These are phyloP conservation scores for Trametes villosa DNA, from an alignment of 768 basidiomycete species.

Conservation along the genomic window DNA sequence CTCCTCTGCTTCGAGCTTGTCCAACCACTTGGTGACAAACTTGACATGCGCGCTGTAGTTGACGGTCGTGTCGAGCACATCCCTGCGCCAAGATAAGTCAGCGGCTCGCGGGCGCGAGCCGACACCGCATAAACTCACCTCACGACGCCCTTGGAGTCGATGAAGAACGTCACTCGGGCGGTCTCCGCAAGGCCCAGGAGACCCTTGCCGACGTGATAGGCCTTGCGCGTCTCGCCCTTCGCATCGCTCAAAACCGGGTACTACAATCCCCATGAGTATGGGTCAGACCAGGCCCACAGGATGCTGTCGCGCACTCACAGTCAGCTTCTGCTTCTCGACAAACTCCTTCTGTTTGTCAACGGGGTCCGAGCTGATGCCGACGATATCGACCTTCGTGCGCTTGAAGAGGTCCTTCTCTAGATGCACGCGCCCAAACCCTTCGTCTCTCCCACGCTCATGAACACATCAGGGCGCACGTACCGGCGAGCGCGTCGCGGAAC, in stretches of 20 bases:
- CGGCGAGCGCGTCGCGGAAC: constrained; percentile 77
- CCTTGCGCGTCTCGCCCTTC: constrained; percentile 61
- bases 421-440: background rate
- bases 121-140: constrained; percentile 45
- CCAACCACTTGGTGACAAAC: constrained; percentile 73
- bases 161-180: constrained; percentile 74
- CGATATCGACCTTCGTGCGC: constrained; percentile 61
- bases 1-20: constrained; percentile 51
- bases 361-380: constrained; percentile 77
- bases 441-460: background rate
- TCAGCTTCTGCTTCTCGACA: constrained; percentile 69
- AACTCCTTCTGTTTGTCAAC: constrained; percentile 76
- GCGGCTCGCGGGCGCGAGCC: constrained; percentile 1
- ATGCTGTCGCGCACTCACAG: constrained; percentile 47
- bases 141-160: constrained; percentile 72
- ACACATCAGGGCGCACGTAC: constrained; percentile 42
- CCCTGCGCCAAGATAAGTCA: constrained; percentile 42
- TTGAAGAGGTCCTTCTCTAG: constrained; percentile 70
- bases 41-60: constrained; percentile 69
- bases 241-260: constrained; percentile 81
- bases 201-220: constrained; percentile 68
- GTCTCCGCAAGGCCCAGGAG: constrained; percentile 63
- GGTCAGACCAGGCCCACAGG: too few relatives aligned
- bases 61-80: constrained; percentile 60
- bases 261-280: too few relatives aligned